These are phyloP conservation scores for Fusarium torulosum DNA, from an alignment of 2,329 filamentous ascomycete genomes.

Conservation along the genomic window DNA sequence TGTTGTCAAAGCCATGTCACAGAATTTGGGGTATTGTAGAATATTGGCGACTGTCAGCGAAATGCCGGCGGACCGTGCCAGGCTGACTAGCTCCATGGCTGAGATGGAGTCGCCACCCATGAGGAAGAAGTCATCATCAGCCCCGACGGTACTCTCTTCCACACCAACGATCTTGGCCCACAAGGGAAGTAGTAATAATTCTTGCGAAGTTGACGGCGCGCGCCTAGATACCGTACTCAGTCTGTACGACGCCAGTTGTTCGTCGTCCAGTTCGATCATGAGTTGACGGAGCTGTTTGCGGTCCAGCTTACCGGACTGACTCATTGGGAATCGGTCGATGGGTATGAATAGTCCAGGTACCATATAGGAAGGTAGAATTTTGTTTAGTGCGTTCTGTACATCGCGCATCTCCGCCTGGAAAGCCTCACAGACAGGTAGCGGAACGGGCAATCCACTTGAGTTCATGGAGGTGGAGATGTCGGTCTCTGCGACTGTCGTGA, in stretches of 20 bases:
- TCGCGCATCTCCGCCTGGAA: constrained; percentile 14
- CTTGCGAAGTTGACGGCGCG: constrained; percentile 10
- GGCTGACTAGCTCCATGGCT: constrained; percentile 14
- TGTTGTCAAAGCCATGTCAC: constrained; percentile 11
- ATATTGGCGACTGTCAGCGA: constrained; percentile 17
- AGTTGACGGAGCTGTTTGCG: constrained; percentile 15
- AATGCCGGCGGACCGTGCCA: constrained; percentile 13
- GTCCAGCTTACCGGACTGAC: constrained; percentile 15
- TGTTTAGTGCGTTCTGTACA: constrained; percentile 15
- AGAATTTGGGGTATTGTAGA: constrained; percentile 15
- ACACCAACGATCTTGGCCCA: constrained; percentile 12
- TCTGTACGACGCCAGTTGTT: constrained; percentile 17
- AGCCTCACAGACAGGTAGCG: constrained; percentile 11
- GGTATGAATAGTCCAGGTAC: constrained; percentile 17
- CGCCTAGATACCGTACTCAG: constrained; percentile 5
- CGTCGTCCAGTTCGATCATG: constrained; percentile 12
- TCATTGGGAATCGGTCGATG: constrained; percentile 13
- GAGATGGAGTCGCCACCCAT: constrained; percentile 16
- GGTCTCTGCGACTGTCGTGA: constrained; percentile 6
- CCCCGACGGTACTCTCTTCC: constrained; percentile 13
- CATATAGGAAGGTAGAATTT: constrained; percentile 11
- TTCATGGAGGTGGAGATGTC: constrained; percentile 11
- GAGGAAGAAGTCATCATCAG: constrained; percentile 17
- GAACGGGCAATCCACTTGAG: constrained; percentile 12
- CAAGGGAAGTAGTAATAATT: constrained; percentile 16